phyloP scores from a whole-genome alignment of 2,329 filamentous ascomycete genomes.

The Colletotrichum orbiculare region DNA sequence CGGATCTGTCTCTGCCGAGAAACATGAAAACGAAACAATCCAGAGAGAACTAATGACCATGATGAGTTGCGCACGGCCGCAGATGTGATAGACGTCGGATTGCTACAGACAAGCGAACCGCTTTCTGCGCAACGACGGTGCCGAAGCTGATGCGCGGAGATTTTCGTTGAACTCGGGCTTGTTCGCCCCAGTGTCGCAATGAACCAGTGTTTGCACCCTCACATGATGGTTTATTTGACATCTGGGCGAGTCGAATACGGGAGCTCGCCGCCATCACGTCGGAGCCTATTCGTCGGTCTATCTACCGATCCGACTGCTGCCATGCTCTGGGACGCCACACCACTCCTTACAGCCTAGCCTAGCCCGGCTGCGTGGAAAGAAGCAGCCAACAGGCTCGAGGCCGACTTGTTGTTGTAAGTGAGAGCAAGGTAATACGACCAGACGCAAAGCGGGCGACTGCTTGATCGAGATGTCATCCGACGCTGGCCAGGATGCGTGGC shows the following conservation, averaged over 20 bases:
- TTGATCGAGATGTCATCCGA: constrained; percentile 19
- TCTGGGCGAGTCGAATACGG: constrained; percentile 5
- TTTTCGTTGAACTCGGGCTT: constrained; percentile 2
- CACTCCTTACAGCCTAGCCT: not conserved
- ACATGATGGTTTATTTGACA: constrained; percentile 1
- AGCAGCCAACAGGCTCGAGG: not conserved
- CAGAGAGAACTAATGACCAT: not conserved
- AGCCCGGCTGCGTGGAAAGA: not conserved
- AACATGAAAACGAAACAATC: not conserved
- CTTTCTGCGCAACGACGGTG: not conserved
- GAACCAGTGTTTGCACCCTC: constrained; percentile 10
- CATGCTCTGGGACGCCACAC: constrained; percentile 17
- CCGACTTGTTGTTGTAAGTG: not conserved
- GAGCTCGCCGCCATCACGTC: constrained; percentile 1
- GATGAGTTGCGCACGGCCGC: constrained; percentile 2
- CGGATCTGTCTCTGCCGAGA: not conserved
- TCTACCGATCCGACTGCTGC: constrained; percentile 19
- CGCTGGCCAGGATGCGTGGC: constrained; percentile 15
- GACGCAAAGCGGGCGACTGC: constrained; percentile 5
- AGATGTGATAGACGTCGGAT: constrained; percentile 9
- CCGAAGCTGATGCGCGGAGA: constrained; percentile 4
- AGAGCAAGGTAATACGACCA: not conserved
- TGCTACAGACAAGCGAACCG: not conserved
- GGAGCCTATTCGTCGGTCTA: constrained; percentile 8
- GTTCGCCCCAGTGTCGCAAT: constrained; percentile 9